phyloP scores from a whole-genome alignment of 768 basidiomycete genomes.

The Auriculariales sp. region DNA sequence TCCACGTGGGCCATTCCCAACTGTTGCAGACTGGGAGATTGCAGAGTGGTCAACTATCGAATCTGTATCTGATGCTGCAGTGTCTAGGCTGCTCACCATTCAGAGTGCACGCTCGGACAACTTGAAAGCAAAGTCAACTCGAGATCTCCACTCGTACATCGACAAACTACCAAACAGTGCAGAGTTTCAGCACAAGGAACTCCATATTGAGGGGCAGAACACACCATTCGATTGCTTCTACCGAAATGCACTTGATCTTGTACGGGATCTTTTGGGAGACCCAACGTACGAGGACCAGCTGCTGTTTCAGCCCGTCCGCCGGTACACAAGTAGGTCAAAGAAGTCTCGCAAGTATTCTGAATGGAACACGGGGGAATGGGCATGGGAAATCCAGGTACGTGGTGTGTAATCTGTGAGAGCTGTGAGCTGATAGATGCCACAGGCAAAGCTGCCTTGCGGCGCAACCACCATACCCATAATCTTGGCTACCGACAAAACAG shows the following conservation, averaged over 20 bases:
- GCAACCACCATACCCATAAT: slow-evolving; percentile 10
- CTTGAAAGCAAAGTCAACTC: not conserved
- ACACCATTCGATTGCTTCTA: slow-evolving; percentile 2
- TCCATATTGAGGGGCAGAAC: slow-evolving; percentile 7
- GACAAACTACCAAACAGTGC: not conserved
- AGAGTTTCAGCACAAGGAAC: not conserved
- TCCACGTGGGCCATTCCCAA: not conserved
- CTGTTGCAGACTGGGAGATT: not conserved
- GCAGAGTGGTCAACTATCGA: not conserved
- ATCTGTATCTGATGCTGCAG: not conserved
- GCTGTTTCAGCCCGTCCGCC: not conserved
- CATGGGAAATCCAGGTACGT: slow-evolving; percentile 7
- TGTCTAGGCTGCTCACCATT: not conserved
- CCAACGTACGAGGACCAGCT: slow-evolving; percentile 4
- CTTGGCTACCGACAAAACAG: slow-evolving; percentile 11
- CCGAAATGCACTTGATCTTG: slow-evolving; percentile 3
- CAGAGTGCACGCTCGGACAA: not conserved
- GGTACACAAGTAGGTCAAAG: slow-evolving; percentile 1
- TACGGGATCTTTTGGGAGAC: slow-evolving; percentile 5
- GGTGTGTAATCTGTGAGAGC: too few relatives aligned
- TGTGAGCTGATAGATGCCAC: not conserved
- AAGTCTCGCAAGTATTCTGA: slow-evolving; percentile 4
- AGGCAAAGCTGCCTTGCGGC: slow-evolving; percentile 3
- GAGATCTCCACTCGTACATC: not conserved
- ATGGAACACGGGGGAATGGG: slow-evolving; percentile 8